Base-by-base conservation (phyloP, 768 basidiomycete genomes). In the Boletus sensibilis region DNA sequence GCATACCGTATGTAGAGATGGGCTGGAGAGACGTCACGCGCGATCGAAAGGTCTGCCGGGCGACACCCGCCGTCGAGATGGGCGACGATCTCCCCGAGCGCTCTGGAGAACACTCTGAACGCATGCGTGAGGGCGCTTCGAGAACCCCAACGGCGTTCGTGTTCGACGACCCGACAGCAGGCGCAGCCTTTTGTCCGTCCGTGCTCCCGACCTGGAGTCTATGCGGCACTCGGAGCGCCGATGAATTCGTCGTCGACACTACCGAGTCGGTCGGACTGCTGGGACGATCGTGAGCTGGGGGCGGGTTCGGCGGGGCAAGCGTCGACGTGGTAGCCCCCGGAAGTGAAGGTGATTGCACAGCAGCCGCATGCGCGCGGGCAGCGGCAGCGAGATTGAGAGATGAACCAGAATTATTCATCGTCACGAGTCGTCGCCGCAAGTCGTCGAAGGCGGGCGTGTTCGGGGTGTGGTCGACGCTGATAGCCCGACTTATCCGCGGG, bases 101-200 rank as follows among this genome's bases (percentile, higher is more conserved):
- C 33, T 87, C 86, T 1, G 86, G 82, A 4, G 87, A 88, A 3
- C 78, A 79, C 21, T 91, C 88, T 5, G 82, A 75, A 31, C 80
- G 79, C 34, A 90, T 75, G 64, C 85, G 83, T 2, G 83, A 80
- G 43, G 92, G 87, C 0, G 88, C 79, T 64, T 98, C 90, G 54
- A 97, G 70, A 42, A 92, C 72, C 0, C 96, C 96, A 10, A 85
- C 79, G 0, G 90, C 96, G 64, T 87, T 94, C 8, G 86, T 82
- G 66, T 83, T 88, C 8, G 90, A 91, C 3, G 94, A 89, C 2
- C 90, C 94, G 39, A 98, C 75, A 5, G 94, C 92, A 27, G 97
- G 90, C 0, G 92, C 90, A 5, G 91, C 94, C 67, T 96, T 95
- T 61, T 86, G 86, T 1, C 85, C 82, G 60, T 94, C 92, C 13